Conservation (phyloP, 345 rosid species). For the Microcos paniculata region DNA sequence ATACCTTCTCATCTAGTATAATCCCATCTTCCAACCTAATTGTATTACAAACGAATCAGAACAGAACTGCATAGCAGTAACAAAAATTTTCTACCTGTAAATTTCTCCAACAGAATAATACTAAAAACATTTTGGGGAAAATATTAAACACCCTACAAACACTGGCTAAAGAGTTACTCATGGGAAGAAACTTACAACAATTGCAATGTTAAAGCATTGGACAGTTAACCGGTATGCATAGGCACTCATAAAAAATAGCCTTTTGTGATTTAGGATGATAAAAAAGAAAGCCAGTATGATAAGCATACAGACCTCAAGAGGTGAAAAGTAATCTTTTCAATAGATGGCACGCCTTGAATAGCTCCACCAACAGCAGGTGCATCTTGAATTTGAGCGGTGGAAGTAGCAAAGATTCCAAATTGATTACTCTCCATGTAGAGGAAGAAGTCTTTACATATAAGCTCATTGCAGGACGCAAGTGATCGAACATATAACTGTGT, state of each 20-base stretch:
- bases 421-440: slow-evolving; percentile 62
- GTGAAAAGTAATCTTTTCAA: slow-evolving; percentile 81
- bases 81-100: background rate
- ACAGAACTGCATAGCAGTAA: background rate
- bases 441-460: slow-evolving; percentile 89
- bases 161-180: background rate
- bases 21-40: slow-evolving; percentile 85
- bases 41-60: slow-evolving; percentile 13
- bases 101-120: background rate
- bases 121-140: background rate
- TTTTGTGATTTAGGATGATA: background rate
- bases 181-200: background rate
- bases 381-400: slow-evolving; percentile 83
- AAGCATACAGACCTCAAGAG: slow-evolving; percentile 53
- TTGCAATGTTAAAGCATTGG: background rate
- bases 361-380: slow-evolving; percentile 66
- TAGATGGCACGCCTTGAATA: slow-evolving; percentile 75
- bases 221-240: background rate
- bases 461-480: slow-evolving; percentile 82
- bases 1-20: slow-evolving; percentile 76
- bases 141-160: background rate
- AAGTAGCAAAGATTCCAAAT: slow-evolving; percentile 58
- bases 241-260: background rate
- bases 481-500: slow-evolving; percentile 62
- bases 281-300: background rate